Evolutionary conservation across 176 grass and related monocot genomes (phyloP), one percentile per base, ranked within the genome.

Genomic region (Neostapfia colusana): DNA sequence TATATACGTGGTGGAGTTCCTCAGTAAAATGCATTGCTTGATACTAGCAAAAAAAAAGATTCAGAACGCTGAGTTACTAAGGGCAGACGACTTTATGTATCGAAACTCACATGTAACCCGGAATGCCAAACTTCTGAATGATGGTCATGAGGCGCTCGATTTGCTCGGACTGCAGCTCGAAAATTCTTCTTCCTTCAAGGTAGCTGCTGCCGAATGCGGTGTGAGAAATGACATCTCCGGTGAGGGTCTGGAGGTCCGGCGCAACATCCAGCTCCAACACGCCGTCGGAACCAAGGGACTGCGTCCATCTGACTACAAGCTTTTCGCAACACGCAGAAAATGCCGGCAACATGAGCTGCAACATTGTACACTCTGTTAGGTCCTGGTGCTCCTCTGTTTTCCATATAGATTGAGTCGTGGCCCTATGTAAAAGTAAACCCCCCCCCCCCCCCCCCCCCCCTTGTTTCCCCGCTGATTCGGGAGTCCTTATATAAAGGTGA

Each of bases 161-260:
- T 67, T 77, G 79, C 68, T 89, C 92, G 0, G 10, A 23, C 38
- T 91, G 86, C 20, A 95, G 65, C 43, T 85, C 69, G 44, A 91
- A 91, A 73, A 95, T 95, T 36, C 61, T 85, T 44, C 72, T 84
- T 21, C 92, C 92, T 85, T 95, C 83, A 8, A 79, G 48, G 27
- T 79, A 91, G 67, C 56, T 89, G 85, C 92, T 89, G 31, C 92
- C 86, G 53, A 95, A 95, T 39, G 92, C 88, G 0, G 88, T 83
- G 36, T 76, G 70, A 4, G 92, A 94, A 40, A 94, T 94, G 54
- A 89, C 92, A 67, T 89, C 92, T 57, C 83, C 93, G 2, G 85
- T 93, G 24, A 97, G 84, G 6, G 48, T 93, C 49, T 84, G 87
- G 11, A 97, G 57, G 27, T 93, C 83, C 0, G 77, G 79, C 45